Evolutionary conservation across 2,329 filamentous ascomycete species (phyloP).

Genomic region (Aureobasidium sp.): DNA sequence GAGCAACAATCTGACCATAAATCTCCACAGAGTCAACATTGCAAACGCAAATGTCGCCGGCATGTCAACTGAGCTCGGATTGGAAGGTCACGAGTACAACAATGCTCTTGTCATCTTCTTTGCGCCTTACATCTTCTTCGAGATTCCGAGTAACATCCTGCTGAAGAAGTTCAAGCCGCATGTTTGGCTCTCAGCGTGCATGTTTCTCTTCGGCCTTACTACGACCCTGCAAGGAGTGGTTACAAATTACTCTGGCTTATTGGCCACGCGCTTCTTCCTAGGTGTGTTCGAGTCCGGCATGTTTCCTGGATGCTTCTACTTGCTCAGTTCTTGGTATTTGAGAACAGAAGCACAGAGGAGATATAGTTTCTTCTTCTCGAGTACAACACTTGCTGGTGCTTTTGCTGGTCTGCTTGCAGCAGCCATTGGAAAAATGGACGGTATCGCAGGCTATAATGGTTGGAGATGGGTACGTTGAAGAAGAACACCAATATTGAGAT

Average conservation of each 20-base stretch:
- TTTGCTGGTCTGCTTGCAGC: conserved; percentile 81
- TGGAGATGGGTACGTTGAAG: conserved; percentile 54
- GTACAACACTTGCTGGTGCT: conserved; percentile 67
- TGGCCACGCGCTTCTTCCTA: conserved; percentile 75
- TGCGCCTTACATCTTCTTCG: conserved; percentile 43
- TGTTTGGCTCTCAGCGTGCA: conserved; percentile 54
- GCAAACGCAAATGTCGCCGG: conserved; percentile 45
- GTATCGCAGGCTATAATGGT: conserved; percentile 55
- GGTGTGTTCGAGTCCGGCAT: conserved; percentile 47
- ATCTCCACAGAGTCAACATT: conserved; percentile 38
- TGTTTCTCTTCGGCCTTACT: conserved; percentile 73
- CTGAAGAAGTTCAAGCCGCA: conserved; percentile 44
- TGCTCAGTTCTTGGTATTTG: conserved; percentile 68
- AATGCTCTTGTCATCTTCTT: conserved; percentile 46
- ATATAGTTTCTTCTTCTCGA: conserved; percentile 89
- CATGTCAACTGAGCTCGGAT: conserved; percentile 36
- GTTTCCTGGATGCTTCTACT: conserved; percentile 54
- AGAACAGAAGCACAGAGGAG: conserved; percentile 81
- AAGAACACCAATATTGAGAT: not conserved
- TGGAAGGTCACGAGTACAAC: conserved; percentile 39
- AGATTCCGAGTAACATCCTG: conserved; percentile 45
- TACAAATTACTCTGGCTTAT: conserved; percentile 65
- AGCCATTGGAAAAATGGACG: conserved; percentile 80
- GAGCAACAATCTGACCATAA: not conserved
- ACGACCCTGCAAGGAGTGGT: conserved; percentile 71